Conservation (phyloP, 2,329 filamentous ascomycete genomes). For the Dendrostoma leiphaemia region DNA sequence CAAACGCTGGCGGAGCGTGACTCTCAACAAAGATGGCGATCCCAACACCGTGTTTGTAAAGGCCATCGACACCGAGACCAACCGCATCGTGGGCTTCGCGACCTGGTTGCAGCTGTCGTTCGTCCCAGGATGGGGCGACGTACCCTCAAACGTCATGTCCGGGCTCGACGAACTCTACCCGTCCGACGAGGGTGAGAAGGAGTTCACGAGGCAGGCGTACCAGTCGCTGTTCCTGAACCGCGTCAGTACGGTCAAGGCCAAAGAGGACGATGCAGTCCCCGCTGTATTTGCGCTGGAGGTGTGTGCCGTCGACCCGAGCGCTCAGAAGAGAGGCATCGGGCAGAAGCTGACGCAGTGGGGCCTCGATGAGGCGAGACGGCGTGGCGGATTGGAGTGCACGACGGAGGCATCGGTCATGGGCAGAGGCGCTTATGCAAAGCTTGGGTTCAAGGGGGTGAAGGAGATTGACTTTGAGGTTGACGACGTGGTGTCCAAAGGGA, state of each 20-base stretch:
- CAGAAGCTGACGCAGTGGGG: conserved; percentile 45
- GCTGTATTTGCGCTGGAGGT: conserved; percentile 49
- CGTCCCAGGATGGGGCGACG: conserved; percentile 46
- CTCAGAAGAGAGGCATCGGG: conserved; percentile 48
- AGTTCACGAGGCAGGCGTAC: conserved; percentile 44
- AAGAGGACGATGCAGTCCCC: conserved; percentile 35
- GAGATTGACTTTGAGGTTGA: conserved; percentile 44
- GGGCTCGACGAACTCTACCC: conserved; percentile 41
- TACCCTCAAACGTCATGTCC: conserved; percentile 30
- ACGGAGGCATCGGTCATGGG: conserved; percentile 50
- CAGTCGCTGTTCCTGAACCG: conserved; percentile 42
- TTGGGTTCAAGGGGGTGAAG: conserved; percentile 41
- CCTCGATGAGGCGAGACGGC: conserved; percentile 37
- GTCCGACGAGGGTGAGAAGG: conserved; percentile 41
- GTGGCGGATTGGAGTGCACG: conserved; percentile 39
- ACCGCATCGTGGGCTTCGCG: conserved; percentile 50
- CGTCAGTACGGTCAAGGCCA: conserved; percentile 38
- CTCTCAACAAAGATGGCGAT: conserved; percentile 40
- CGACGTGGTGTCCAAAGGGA: conserved; percentile 32
- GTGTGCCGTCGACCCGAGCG: conserved; percentile 51
- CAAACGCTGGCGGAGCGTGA: conserved; percentile 39
- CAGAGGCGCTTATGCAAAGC: conserved; percentile 40
- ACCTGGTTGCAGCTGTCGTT: conserved; percentile 53
- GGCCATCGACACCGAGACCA: conserved; percentile 43
- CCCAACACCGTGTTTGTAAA: conserved; percentile 53